Evolutionary conservation across 2,329 filamentous ascomycete species (phyloP).

Genomic region (Macrophomina pseudophaseolina): DNA sequence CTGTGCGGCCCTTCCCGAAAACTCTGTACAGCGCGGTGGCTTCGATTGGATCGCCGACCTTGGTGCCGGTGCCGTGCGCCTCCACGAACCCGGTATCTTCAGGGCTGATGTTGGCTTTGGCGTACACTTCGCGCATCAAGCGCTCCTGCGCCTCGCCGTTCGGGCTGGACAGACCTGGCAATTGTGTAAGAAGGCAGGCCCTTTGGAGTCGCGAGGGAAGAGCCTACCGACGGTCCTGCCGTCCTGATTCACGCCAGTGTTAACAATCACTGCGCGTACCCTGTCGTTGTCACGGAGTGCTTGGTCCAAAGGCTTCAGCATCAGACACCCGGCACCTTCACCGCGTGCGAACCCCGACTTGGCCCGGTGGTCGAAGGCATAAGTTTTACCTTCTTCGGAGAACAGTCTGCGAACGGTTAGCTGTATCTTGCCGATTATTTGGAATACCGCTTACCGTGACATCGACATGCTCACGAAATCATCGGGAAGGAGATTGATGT

Average conservation of each 20-base stretch:
- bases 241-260: constrained; percentile 54
- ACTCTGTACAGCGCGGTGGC: constrained; percentile 29
- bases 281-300: constrained; percentile 64
- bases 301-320: constrained; percentile 63
- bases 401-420: constrained; percentile 30
- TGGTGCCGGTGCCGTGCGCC: constrained; percentile 63
- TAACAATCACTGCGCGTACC: constrained; percentile 51
- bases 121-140: constrained; percentile 45
- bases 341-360: constrained; percentile 67
- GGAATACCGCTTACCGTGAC: constrained; percentile 25
- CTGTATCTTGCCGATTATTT: not conserved
- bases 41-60: constrained; percentile 52
- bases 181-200: not conserved
- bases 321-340: constrained; percentile 64
- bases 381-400: constrained; percentile 40
- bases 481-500: constrained; percentile 29
- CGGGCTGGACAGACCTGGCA: constrained; percentile 61
- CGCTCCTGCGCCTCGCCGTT: constrained; percentile 55
- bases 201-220: too few species aligned
- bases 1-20: constrained; percentile 27
- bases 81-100: constrained; percentile 31
- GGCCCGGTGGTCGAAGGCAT: constrained; percentile 57
- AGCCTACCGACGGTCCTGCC: constrained; percentile 41
- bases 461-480: constrained; percentile 29
- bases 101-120: constrained; percentile 39